Base-by-base conservation (phyloP, 1,284 basidiomycete genomes). In the Ceratobasidium sp. region DNA sequence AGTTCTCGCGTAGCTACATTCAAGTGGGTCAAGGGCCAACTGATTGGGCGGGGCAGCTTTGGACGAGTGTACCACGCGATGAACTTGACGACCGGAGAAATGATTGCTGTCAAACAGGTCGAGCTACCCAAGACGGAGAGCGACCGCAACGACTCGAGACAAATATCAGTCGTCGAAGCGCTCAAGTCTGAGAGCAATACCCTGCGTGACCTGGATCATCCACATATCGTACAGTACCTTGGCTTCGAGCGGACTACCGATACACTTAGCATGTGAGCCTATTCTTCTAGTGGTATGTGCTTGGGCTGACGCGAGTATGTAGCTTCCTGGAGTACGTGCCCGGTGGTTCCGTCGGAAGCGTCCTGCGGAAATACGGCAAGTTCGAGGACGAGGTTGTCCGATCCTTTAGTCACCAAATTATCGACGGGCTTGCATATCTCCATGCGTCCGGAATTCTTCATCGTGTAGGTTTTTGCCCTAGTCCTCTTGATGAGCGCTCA, bases 51-150 rank as follows among this genome's bases (percentile, higher is more conserved):
- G 80, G 98, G 98, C 29, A 98, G 96, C 3, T 99, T 96, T 80
- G 97, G 97, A 7, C 89, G 93, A 64, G 98, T 99, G 37, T 99
- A 98, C 80, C 89, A 98, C 63, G 98, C 95, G 22, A 85, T 99
- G 77, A 99, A 99, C 81, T 95, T 94, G n/a, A 97, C 95, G 0
- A 98, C 96, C 0, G 97, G 97, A 74, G 97, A 99, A 83, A 97
- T 98, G 93, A 96, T 99, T 79, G 98, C 98, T 7, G 98, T 99
- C 78, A 99, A 99, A 83, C 98, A 99, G 83, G 98, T 99, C 63
- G 97, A 98, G 82, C 87, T 97, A 74, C 96, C 97, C 0, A 89
- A 90, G 64, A 97, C 95, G 0, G 89, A 91, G 14, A 93, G 91
- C 79, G 97, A 99, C 83, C 92, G 92, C 80, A 91, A 90, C 79